These are phyloP conservation scores for Amanita pallidorosea DNA, from an alignment of 768 basidiomycete genomes.

Conservation along the genomic window DNA sequence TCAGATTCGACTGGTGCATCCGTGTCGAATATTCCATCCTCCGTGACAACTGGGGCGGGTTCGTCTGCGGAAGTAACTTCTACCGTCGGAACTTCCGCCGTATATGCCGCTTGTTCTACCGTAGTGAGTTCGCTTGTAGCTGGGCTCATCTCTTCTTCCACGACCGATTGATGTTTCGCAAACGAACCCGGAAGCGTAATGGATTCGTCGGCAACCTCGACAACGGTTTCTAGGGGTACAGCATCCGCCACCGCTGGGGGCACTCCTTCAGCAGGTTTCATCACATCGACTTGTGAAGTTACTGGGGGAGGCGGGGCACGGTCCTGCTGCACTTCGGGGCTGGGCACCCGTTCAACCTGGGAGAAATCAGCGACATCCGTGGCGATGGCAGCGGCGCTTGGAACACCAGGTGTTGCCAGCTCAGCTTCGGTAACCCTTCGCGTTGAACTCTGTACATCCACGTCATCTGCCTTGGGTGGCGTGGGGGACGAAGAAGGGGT, in stretches of 20 bases:
- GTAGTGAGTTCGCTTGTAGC: not conserved
- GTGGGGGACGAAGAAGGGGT: not conserved
- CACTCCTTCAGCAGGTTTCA: not conserved
- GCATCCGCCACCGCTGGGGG: not conserved
- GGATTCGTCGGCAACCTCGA: conserved; percentile 2
- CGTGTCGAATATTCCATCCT: not conserved
- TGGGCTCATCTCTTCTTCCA: not conserved
- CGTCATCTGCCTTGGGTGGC: not conserved
- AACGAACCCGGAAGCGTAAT: not conserved
- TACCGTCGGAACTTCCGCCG: conserved; percentile 1
- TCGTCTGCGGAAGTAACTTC: not conserved
- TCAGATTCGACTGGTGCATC: conserved; percentile 7
- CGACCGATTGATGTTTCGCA: not conserved
- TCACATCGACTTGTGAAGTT: not conserved
- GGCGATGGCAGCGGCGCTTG: not conserved
- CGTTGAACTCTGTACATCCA: not conserved
- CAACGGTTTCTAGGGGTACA: conserved; percentile 2
- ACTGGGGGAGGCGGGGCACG: not conserved
- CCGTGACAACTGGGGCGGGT: not conserved
- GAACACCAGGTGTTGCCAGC: not conserved
- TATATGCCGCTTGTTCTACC: conserved; percentile 7
- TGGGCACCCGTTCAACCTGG: not conserved
- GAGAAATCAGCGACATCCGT: not conserved
- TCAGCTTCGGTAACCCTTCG: not conserved
- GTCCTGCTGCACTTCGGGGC: not conserved